Evolutionary conservation across 129 eudicot genomes (phyloP), one percentile per base, ranked within the genome.

Genomic region (Flaveria trinervia): DNA sequence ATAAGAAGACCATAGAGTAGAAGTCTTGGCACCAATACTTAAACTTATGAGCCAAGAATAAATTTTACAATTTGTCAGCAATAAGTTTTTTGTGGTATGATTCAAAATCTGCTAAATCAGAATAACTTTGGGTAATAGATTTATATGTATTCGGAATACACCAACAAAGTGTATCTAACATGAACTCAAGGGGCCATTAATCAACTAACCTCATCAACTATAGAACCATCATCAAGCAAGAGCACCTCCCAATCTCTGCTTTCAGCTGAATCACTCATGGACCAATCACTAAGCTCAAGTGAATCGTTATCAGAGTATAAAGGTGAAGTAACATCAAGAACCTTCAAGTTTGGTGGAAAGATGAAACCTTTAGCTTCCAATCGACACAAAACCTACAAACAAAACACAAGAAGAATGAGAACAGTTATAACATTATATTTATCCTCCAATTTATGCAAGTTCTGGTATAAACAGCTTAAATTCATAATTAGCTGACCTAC

Each of bases 281-380:
- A 55, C 68, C 55, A 39, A 69, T 46, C 66, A 15, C 73, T 36
- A 14, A 22, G 25, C 60, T 52, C 54, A 9, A 65, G 16, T 1
- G 54, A n/a, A 33, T 49, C 52, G 13, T 69, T 77, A 77, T 69
- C 45, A 43, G 61, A 49, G 65, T 49, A 50, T 10, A 18, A 30
- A 33, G 80, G 52, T 18, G 50, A 76, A 13, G 18, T 12, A 65
- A 48, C 60, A 76, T 65, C 73, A 56, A 62, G 70, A 59, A 68
- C 25, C 51, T 48, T 78, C 70, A 59, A 45, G 52, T 74, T 61
- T 17, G 79, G 28, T 9, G 79, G 48, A 62, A 48, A 46, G 62
- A 60, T 18, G 57, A 74, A 74, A 61, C 79, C 79, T 74, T 61
- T 74, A 45, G 79, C 79, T 74, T 61, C 59, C 70, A 74, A 78